Percentiles rank a stretch among this genome's conserved stretches.
These are phyloP conservation scores for Xylaria acuta DNA, from an alignment of 495 filamentous ascomycete genomes.

Conservation along the genomic window DNA sequence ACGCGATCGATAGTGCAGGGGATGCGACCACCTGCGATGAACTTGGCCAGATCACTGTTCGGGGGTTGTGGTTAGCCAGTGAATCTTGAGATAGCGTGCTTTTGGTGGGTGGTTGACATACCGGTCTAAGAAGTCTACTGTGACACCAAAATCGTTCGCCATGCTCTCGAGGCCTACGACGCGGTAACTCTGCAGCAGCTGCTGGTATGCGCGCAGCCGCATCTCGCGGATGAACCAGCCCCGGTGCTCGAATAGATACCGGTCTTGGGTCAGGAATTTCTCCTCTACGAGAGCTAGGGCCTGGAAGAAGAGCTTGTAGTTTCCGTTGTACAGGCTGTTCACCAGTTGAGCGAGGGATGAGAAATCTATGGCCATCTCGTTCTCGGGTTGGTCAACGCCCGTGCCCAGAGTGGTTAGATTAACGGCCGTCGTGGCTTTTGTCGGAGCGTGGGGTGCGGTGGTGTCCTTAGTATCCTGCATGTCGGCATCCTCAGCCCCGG, in stretches of 20 bases:
- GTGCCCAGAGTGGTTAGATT: slow-evolving; percentile 84
- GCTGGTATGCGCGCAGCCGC: slow-evolving; percentile 92
- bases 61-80: slow-evolving; percentile 19
- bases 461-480: slow-evolving; percentile 68
- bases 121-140: slow-evolving; percentile 94
- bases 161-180: slow-evolving; percentile 96
- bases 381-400: slow-evolving; percentile 69
- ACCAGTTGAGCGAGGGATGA: slow-evolving; percentile 85
- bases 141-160: slow-evolving; percentile 94
- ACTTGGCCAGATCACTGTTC: slow-evolving; percentile 89
- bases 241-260: slow-evolving; percentile 91
- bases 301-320: slow-evolving; percentile 91
- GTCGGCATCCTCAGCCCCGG: slow-evolving; percentile 77
- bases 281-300: slow-evolving; percentile 92
- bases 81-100: background rate
- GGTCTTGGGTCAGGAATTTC: slow-evolving; percentile 89
- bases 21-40: slow-evolving; percentile 93
- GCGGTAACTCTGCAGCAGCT: slow-evolving; percentile 95
- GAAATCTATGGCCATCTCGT: slow-evolving; percentile 80
- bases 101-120: slow-evolving; percentile 48
- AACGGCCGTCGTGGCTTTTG: slow-evolving; percentile 67
- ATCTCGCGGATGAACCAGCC: slow-evolving; percentile 98
- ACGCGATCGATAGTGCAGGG: slow-evolving; percentile 97
- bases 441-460: slow-evolving; percentile 56
- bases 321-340: slow-evolving; percentile 86